Evolutionary conservation across 331 rosid species (phyloP), one percentile per base, ranked within the genome.

Genomic region (Telfairia occidentalis): DNA sequence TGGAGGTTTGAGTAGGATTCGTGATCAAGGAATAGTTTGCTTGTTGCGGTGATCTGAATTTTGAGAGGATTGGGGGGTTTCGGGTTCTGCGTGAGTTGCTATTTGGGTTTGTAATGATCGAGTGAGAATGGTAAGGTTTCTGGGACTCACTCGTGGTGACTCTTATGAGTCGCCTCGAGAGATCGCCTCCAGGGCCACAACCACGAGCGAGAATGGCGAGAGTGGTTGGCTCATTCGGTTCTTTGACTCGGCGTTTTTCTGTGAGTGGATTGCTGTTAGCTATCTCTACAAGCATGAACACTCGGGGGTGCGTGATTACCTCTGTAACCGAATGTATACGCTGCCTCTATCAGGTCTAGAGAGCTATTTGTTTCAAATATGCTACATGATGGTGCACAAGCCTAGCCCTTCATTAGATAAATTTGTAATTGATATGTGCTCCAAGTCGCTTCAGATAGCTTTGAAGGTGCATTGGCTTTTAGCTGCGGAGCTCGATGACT

Each of bases 261-360:
- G 98, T 7, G 98, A 94, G 83, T 94, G 98, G 98, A 94, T 94
- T 58, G 97, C 98, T 64, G 97, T 94, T 81, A 94, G 98, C 82
- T 94, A 94, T 81, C 79, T 94, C 52, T 94, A 94, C 87, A 94
- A 94, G 87, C 98, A 94, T 66, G 98, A 91, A 40, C 98, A 94
- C 24, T 37, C 91, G 1, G 98, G 98, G 80, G 98, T 94, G 48
- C 94, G 98, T 7, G 97, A 94, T 77, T 94, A 94, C 83, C 96
- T 94, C 73, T 94, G 97, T 73, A 94, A 94, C 80, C 81, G 97
- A 76, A 94, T 94, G 98, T 94, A 94, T 55, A 91, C 96, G 28
- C 92, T 94, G 46, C 98, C 98, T 34, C 82, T 94, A 74, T 77
- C 88, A 6, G 98, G 98, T 30, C 63, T 94, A 48, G 98, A 94